These are phyloP conservation scores for Flagelloscypha sp. DNA, from an alignment of 768 basidiomycete genomes.

Conservation along the genomic window DNA sequence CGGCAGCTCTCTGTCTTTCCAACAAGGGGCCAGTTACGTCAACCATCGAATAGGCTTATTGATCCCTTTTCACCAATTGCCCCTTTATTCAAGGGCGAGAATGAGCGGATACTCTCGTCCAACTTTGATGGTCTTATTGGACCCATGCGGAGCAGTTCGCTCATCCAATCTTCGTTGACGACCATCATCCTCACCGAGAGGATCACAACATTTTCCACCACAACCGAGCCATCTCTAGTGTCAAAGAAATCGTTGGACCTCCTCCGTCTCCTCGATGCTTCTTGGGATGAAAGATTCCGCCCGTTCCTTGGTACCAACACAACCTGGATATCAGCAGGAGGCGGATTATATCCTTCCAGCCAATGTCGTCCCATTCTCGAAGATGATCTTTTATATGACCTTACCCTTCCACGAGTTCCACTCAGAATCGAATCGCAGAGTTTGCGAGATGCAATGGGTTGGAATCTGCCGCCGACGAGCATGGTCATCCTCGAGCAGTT, in stretches of 20 bases:
- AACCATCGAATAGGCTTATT: constrained; percentile 22
- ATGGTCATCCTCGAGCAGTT: constrained; percentile 10
- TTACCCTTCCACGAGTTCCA: constrained; percentile 5
- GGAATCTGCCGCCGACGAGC: constrained; percentile 5
- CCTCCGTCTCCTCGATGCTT: constrained; percentile 6
- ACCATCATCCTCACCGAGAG: constrained; percentile 8
- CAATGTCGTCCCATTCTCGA: constrained; percentile 5
- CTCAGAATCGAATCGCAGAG: constrained; percentile 1
- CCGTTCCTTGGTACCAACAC: no score
- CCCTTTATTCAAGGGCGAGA: constrained; percentile 16
- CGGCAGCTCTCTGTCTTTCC: no score
- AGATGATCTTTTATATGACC: constrained; percentile 7
- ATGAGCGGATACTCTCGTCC: no score
- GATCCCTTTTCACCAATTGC: constrained; percentile 25
- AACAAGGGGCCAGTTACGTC: constrained; percentile 6
- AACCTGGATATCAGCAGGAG: no score
- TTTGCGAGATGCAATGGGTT: constrained; percentile 8
- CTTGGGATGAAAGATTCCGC: constrained; percentile 6
- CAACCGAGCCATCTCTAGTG: no score
- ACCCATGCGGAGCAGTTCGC: constrained; percentile 9
- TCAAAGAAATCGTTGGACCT: constrained; percentile 8
- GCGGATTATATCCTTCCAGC: constrained; percentile 5
- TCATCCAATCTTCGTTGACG: constrained; percentile 5
- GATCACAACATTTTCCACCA: constrained; percentile 6
- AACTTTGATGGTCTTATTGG: no score